phyloP scores from a whole-genome alignment of 2,329 filamentous ascomycete genomes.

The Colletotrichum sp. region DNA sequence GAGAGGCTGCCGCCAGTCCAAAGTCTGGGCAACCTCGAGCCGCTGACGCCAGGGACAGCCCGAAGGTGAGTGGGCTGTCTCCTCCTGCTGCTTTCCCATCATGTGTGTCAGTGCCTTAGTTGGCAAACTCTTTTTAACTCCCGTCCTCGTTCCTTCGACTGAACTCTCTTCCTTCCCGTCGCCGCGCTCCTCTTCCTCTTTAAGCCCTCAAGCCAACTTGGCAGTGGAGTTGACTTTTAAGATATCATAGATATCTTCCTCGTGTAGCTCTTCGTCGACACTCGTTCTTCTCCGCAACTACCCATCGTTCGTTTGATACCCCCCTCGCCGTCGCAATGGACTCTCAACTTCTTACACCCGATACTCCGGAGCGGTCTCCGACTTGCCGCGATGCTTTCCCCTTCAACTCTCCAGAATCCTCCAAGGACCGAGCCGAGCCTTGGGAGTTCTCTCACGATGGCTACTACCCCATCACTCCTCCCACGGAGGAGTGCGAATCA shows the following conservation, averaged over 20 bases:
- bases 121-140: slow-evolving; percentile 18
- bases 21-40: slow-evolving; percentile 10
- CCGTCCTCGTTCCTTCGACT: slow-evolving; percentile 3
- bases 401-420: neutral
- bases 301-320: neutral
- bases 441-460: slow-evolving; percentile 15
- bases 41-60: slow-evolving; percentile 1
- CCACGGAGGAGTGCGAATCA: slow-evolving; percentile 21
- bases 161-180: neutral
- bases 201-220: neutral
- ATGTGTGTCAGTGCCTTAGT: slow-evolving; percentile 17
- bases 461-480: slow-evolving; percentile 21
- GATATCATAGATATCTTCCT: slow-evolving; percentile 8
- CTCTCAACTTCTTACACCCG: slow-evolving; percentile 10
- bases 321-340: slow-evolving; percentile 5
- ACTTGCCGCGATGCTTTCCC: neutral
- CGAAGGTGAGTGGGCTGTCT: slow-evolving; percentile 11
- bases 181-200: slow-evolving; percentile 2
- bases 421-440: neutral
- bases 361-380: slow-evolving; percentile 16
- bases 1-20: neutral
- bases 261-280: neutral
- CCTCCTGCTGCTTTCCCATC: slow-evolving; percentile 8
- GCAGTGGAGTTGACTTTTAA: slow-evolving; percentile 8
- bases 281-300: neutral